A percentile compares a stretch with the other conserved stretches of the same genome.
These are phyloP conservation scores for Articulospora tetracladia DNA, from an alignment of 495 filamentous ascomycete species.

Conservation along the genomic window DNA sequence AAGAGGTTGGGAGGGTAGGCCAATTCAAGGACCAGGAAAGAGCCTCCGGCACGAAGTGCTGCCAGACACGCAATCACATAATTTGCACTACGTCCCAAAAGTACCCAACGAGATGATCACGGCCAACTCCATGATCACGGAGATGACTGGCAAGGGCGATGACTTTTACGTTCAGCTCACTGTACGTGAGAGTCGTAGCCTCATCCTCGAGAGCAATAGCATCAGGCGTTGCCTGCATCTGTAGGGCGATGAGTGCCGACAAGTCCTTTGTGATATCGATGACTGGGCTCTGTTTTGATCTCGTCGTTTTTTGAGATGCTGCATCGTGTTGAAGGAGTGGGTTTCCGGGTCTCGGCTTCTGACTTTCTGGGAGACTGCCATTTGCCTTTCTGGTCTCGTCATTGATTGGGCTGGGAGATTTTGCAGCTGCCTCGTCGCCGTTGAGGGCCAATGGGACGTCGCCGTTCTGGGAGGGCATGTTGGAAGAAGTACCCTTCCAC, in stretches of 20 bases:
- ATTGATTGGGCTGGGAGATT: neutral
- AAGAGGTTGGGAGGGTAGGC: conserved; percentile 63
- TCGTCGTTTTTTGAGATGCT: neutral
- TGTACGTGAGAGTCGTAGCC: conserved; percentile 51
- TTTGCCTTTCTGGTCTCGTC: neutral
- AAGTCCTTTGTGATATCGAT: conserved; percentile 62
- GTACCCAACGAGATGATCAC: conserved; percentile 62
- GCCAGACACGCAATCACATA: conserved; percentile 69
- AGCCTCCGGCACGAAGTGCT: conserved; percentile 61
- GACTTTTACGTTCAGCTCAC: conserved; percentile 55
- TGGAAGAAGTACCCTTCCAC: neutral
- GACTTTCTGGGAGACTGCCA: neutral
- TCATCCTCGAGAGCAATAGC: conserved; percentile 60
- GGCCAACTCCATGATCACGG: conserved; percentile 49
- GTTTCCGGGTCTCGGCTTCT: neutral
- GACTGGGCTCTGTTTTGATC: conserved; percentile 38
- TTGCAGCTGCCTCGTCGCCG: neutral
- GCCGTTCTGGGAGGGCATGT: neutral
- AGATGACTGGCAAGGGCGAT: conserved; percentile 49
- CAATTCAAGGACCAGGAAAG: conserved; percentile 67
- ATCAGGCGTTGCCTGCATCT: conserved; percentile 55
- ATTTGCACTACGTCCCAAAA: conserved; percentile 62
- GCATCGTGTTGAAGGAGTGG: neutral
- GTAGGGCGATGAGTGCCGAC: conserved; percentile 53
- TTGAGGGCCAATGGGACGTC: neutral